Evolutionary conservation across 176 grass and related monocot genomes (phyloP).

Genomic region (Eleusine indica): DNA sequence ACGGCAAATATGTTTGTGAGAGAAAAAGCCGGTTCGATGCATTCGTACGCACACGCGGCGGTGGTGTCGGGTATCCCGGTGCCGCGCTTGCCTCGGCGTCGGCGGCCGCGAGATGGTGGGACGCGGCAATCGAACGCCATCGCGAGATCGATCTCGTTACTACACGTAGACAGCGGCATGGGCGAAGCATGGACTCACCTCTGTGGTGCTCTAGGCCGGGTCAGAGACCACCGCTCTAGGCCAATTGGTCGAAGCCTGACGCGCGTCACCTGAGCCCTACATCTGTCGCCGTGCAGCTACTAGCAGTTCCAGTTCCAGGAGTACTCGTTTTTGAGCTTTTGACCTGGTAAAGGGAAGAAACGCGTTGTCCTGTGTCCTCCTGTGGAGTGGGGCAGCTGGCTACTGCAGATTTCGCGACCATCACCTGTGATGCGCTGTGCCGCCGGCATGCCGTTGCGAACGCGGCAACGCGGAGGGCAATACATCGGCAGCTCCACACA

Average conservation of each 20-base stretch:
- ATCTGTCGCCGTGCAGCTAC: background rate
- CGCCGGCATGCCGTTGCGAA: background rate
- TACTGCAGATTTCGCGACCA: background rate
- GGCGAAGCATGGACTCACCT: background rate
- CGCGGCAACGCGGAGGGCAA: background rate
- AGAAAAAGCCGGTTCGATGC: background rate
- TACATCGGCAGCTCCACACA: background rate
- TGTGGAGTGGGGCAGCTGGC: background rate
- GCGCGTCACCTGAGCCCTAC: slow-evolving; percentile 16
- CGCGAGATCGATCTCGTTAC: background rate
- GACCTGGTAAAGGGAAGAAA: background rate
- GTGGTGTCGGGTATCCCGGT: background rate
- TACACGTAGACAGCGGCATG: background rate
- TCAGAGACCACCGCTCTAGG: background rate
- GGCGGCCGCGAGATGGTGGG: background rate
- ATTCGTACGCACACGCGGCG: slow-evolving; percentile 11
- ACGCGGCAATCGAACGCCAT: slow-evolving; percentile 40
- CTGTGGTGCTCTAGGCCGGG: background rate
- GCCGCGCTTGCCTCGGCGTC: background rate
- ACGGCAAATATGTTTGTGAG: background rate
- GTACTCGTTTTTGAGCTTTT: slow-evolving; percentile 28
- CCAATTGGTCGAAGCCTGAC: background rate
- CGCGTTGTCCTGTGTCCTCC: background rate
- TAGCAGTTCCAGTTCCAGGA: background rate
- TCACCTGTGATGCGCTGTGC: background rate